Evolutionary conservation across 345 rosid species (phyloP).

Genomic region (Orychophragmus violaceus): DNA sequence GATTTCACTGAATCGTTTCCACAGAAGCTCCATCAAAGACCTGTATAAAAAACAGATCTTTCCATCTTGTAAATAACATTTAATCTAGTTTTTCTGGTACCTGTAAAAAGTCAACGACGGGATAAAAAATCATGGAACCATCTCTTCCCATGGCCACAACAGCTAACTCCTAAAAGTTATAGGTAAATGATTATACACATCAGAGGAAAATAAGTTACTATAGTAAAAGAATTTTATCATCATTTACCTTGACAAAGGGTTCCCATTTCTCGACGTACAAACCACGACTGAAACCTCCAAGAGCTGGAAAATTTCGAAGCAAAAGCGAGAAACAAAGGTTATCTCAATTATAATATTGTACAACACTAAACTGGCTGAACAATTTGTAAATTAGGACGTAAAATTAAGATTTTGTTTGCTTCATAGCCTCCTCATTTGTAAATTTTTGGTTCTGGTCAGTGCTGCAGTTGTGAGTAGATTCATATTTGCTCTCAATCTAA

Average conservation of each 20-base stretch:
- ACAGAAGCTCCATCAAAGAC: no score
- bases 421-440: no score
- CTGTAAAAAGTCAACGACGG: constrained; percentile 91
- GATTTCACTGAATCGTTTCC: no score
- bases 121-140: constrained; percentile 72
- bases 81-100: constrained; percentile 31
- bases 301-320: constrained; percentile 40
- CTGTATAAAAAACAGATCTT: background rate
- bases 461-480: no score
- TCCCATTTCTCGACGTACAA: constrained; percentile 93
- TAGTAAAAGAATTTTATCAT: background rate
- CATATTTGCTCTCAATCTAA: no score
- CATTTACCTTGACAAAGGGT: constrained; percentile 65
- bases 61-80: background rate
- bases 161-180: constrained; percentile 60
- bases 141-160: constrained; percentile 95
- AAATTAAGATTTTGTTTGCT: no score
- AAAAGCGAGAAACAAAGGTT: background rate
- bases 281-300: constrained; percentile 75
- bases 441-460: no score
- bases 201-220: background rate
- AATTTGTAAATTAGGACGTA: no score
- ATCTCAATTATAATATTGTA: background rate
- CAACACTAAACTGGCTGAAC: background rate
- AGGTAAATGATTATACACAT: background rate